Percentiles rank a stretch among this genome's conserved stretches.
Evolutionary conservation across 148 eudicot genomes (phyloP).

Genomic region (Chenopodium album): DNA sequence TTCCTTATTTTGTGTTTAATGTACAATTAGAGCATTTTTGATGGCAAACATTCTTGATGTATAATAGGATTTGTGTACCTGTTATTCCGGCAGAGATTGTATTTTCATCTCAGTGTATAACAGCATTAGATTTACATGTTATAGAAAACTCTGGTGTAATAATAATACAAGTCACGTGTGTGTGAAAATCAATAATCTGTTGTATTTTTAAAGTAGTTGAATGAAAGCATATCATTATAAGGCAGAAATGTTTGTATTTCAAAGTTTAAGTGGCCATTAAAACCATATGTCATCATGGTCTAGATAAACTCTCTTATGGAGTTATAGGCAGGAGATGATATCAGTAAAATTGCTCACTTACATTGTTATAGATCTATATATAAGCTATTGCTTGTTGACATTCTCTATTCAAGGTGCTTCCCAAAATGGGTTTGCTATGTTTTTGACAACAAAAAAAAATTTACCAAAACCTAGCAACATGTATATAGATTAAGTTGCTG

Average conservation of each 20-base stretch:
- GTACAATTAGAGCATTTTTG: conserved; percentile 25
- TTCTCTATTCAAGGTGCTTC: neutral
- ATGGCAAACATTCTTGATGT: neutral
- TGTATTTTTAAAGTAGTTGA: neutral
- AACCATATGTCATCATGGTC: neutral
- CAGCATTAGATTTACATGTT: neutral
- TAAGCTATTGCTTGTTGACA: too few relatives aligned
- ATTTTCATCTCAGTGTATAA: conserved; percentile 9
- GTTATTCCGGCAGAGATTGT: conserved; percentile 1
- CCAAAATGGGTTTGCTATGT: too few relatives aligned
- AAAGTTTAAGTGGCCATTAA: neutral
- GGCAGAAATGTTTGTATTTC: neutral
- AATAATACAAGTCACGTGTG: neutral
- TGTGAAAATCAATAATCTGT: neutral
- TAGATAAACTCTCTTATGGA: neutral
- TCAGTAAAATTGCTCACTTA: neutral
- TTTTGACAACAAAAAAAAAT: neutral
- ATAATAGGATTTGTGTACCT: conserved; percentile 9
- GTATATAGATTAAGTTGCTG: too few relatives aligned
- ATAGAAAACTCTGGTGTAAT: conserved; percentile 2
- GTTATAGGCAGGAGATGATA: neutral
- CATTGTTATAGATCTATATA: too few relatives aligned
- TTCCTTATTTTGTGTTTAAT: neutral
- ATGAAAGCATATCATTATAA: too few relatives aligned
- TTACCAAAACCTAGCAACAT: too few relatives aligned